Evolutionary conservation across 176 grass and related monocot species (phyloP), one percentile per base, ranked within the genome.

Genomic region (Aegilops bicornis): DNA sequence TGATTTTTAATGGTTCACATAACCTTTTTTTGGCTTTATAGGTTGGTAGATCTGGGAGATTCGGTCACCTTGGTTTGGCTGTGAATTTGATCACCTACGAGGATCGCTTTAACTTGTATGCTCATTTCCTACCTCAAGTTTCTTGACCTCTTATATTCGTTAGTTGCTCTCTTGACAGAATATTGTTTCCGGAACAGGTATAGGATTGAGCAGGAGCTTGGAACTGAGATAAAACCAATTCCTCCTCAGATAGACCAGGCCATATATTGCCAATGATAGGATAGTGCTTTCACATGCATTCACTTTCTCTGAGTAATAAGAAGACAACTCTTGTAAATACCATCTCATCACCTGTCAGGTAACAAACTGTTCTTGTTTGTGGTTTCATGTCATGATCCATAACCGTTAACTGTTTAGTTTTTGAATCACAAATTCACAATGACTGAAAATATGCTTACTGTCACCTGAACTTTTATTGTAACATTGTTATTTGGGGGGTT

Each of bases 21-120:
- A 36, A 69, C 33, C 22, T 71, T 24, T 77, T 72, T 60, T 78
- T 79, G 40, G 17, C 7, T 92, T 82, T 24, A 45, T 80, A 98
- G 97, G 97, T 96, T 92, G 97, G 97, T 74, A 91, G 97, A 65
- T 98, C 97, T 58, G 97, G 97, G 32, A 83, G 97, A 80, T 98
- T 92, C 80, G 97, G 97, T 20, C 94, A 98, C 73, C 97, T 98
- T 85, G 97, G 97, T 69, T 79, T 98, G 76, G 97, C 94, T 6
- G 92, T 96, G 63, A 98, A 96, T 91, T 91, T 98, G 83, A 98
- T 98, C 78, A 98, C 94, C 59, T 98, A 92, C 7, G 97, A 98
- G 80, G 97, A 98, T 65, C 94, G 92, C 39, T 98, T 98, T 85
- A 98, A 98, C 87, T 75, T 98, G 96, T 98, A 94, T 4, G 36